phyloP scores from a whole-genome alignment of 176 grass and related monocot genomes.

The Eragrostis curvula region DNA sequence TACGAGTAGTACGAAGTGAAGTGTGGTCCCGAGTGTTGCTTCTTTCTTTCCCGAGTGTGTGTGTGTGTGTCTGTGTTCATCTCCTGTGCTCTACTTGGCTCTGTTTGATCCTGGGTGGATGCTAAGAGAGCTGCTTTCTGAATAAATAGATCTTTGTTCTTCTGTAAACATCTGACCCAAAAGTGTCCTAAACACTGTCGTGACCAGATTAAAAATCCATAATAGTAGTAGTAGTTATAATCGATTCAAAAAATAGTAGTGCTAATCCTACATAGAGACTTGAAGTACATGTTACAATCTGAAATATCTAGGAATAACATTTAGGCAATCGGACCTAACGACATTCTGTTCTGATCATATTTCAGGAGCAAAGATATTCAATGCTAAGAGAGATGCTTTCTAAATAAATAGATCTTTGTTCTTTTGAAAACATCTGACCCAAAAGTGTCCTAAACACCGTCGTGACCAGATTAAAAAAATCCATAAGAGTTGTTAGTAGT shows the following conservation, averaged over 20 bases:
- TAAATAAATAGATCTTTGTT: not conserved
- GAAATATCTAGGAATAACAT: not conserved
- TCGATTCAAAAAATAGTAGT: no score
- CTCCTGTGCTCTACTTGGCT: not conserved
- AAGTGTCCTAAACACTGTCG: not conserved
- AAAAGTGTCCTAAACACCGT: not conserved
- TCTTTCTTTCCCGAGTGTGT: not conserved
- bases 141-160: not conserved
- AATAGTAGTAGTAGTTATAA: not conserved
- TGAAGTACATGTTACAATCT: conserved; percentile 22
- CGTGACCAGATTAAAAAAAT: not conserved
- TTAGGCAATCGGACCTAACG: not conserved
- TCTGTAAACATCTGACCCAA: not conserved
- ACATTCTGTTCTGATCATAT: no score
- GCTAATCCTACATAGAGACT: no score
- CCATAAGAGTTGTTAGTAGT: not conserved
- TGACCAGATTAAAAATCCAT: not conserved
- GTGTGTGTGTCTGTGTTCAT: not conserved
- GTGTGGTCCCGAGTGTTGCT: not conserved
- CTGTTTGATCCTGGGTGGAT: not conserved
- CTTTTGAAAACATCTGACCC: not conserved
- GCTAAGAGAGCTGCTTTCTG: not conserved
- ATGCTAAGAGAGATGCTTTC: not conserved
- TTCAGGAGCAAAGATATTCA: no score
- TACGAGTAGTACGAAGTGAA: not conserved